Evolutionary conservation across 2,329 filamentous ascomycete species (phyloP).

Genomic region (Ophiostoma fasciatum): DNA sequence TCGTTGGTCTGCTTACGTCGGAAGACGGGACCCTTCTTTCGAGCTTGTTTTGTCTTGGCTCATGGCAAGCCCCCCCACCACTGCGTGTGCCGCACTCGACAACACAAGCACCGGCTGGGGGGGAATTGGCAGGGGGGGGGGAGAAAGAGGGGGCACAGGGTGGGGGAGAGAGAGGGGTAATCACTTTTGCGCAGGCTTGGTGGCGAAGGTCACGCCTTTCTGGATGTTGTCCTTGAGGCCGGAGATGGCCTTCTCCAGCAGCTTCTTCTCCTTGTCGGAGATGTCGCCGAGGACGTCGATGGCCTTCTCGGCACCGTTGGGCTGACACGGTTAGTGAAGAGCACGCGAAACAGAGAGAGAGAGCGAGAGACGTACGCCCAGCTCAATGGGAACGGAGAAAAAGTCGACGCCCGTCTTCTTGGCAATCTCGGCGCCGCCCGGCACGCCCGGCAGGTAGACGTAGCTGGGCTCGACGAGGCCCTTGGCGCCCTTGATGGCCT

Average conservation of each 20-base stretch:
- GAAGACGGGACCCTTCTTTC: too few relatives aligned
- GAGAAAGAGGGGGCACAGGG: conserved; percentile 7
- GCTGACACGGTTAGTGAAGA: conserved; percentile 32
- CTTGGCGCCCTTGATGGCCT: conserved; percentile 76
- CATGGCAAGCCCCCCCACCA: background rate
- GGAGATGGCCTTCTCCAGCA: conserved; percentile 59
- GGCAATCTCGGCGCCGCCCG: conserved; percentile 71
- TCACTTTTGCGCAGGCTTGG: conserved; percentile 84
- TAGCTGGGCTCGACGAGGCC: conserved; percentile 90
- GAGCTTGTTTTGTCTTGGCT: background rate
- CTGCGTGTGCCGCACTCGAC: conserved; percentile 5
- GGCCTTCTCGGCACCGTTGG: conserved; percentile 73
- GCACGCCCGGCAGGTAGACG: conserved; percentile 83
- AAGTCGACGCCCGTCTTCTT: conserved; percentile 78
- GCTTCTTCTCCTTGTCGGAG: conserved; percentile 77
- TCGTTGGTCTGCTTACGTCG: too few relatives aligned
- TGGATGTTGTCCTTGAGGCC: conserved; percentile 85
- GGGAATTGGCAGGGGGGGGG: conserved; percentile 5
- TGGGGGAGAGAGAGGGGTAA: conserved; percentile 19
- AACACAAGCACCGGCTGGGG: background rate
- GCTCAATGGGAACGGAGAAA: conserved; percentile 92
- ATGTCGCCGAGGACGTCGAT: conserved; percentile 62
- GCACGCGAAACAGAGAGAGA: background rate
- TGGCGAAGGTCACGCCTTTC: conserved; percentile 83
- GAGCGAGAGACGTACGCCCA: conserved; percentile 57